phyloP scores from a whole-genome alignment of 805 yeast genomes.

The Candida hungchunana region DNA sequence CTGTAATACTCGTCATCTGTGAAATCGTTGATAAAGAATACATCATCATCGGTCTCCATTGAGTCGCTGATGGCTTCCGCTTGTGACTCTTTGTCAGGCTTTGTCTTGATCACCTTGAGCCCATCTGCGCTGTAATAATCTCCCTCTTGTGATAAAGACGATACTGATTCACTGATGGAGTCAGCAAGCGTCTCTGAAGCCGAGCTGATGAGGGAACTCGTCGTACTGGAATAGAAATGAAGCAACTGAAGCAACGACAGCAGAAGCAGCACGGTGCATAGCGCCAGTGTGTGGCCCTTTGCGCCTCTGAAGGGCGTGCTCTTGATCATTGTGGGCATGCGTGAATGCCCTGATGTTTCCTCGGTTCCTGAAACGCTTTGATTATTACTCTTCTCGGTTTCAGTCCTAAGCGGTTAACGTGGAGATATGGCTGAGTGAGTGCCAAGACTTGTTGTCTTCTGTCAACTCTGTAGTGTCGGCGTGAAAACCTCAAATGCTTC shows the following conservation, averaged over 20 bases:
- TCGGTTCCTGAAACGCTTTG: too few relatives aligned
- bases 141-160: slow-evolving; percentile 1
- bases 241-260: slow-evolving; percentile 11
- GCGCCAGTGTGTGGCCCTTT: slow-evolving; percentile 2
- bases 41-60: slow-evolving; percentile 6
- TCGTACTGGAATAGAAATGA: slow-evolving; percentile 3
- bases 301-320: not conserved
- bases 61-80: slow-evolving; percentile 5
- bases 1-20: slow-evolving; percentile 19
- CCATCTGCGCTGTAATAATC: slow-evolving; percentile 8
- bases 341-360: too few relatives aligned
- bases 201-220: too few relatives aligned
- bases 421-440: too few relatives aligned
- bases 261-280: slow-evolving; percentile 7
- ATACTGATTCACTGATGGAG: too few relatives aligned
- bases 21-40: slow-evolving; percentile 14
- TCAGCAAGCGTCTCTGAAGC: too few relatives aligned
- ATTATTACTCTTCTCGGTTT: too few relatives aligned
- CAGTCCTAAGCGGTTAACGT: too few relatives aligned
- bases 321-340: not conserved
- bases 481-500: too few relatives aligned
- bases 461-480: too few relatives aligned
- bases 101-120: slow-evolving; percentile 9
- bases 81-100: slow-evolving; percentile 12
- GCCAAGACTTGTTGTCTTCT: too few relatives aligned